Evolutionary conservation across 1,139 yeast species (phyloP).

Genomic region (Kodamaea arcana): DNA sequence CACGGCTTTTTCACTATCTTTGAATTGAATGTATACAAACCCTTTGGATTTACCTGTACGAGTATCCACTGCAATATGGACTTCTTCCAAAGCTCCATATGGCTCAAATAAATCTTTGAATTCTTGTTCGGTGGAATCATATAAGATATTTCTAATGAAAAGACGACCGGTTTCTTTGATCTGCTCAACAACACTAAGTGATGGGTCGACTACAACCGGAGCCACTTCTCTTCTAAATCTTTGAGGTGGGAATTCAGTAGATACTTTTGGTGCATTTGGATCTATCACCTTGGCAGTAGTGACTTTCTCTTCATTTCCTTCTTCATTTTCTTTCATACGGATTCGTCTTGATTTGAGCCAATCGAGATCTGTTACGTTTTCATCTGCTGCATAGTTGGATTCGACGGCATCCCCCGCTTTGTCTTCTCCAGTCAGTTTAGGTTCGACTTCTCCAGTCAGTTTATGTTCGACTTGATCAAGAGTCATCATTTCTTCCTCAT

Average conservation of each 20-base stretch:
- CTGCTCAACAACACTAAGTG: conserved; percentile 26
- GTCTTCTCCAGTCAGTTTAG: conserved; percentile 5
- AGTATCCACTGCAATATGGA: conserved; percentile 87
- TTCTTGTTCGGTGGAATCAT: conserved; percentile 77
- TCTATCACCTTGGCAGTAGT: conserved; percentile 3
- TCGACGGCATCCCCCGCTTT: conserved; percentile 17
- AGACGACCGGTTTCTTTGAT: conserved; percentile 74
- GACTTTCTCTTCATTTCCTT: conserved; percentile 12
- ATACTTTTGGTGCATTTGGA: conserved; percentile 1
- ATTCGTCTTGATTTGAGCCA: conserved; percentile 81
- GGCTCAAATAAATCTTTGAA: conserved; percentile 53
- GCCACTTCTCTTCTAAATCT: conserved; percentile 3
- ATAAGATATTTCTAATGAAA: conserved; percentile 82
- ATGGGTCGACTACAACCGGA: conserved; percentile 3
- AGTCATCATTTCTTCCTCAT: conserved; percentile 22
- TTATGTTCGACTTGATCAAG: conserved; percentile 3
- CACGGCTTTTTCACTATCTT: conserved; percentile 65
- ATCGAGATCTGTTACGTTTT: conserved; percentile 70
- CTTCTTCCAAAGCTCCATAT: conserved; percentile 67
- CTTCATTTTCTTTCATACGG: conserved; percentile 58
- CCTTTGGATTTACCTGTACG: conserved; percentile 91
- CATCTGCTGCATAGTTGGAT: conserved; percentile 40
- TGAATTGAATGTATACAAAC: conserved; percentile 79
- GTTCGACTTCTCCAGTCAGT: conserved; percentile 17
- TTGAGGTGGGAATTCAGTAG: conserved; percentile 2